A percentile compares a stretch with the other conserved stretches of the same genome.
phyloP scores from a whole-genome alignment of 306 rosid genomes.

The Prinsepia uniflora region DNA sequence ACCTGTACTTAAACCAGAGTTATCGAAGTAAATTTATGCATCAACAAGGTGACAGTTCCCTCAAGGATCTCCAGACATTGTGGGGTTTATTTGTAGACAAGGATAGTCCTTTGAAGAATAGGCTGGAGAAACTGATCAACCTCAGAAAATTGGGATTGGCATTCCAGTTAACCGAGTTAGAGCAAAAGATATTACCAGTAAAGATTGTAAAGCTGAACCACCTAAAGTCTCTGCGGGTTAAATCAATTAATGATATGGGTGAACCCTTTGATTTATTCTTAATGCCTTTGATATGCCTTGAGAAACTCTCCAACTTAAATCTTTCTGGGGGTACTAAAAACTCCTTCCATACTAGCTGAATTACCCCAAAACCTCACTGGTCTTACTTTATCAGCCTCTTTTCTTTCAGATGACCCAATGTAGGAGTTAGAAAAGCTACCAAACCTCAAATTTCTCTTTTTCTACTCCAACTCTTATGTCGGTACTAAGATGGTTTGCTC shows the following conservation, averaged over 20 bases:
- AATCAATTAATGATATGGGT: slow-evolving; percentile 25
- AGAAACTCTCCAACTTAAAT: slow-evolving; percentile 26
- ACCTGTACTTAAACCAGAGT: slow-evolving; percentile 25
- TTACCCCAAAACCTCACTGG: slow-evolving; percentile 26
- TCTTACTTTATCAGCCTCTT: slow-evolving; percentile 40
- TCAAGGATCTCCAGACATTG: slow-evolving; percentile 19
- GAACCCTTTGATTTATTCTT: not conserved
- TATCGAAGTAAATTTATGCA: slow-evolving; percentile 16
- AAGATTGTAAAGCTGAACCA: slow-evolving; percentile 20
- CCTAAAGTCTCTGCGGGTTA: slow-evolving; percentile 27
- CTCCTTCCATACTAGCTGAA: not conserved
- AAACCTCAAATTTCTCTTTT: slow-evolving; percentile 20
- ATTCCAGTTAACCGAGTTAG: slow-evolving; percentile 13
- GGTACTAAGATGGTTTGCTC: slow-evolving; percentile 22
- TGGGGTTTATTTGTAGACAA: slow-evolving; percentile 35
- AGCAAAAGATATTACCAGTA: slow-evolving; percentile 1
- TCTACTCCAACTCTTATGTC: slow-evolving; percentile 23
- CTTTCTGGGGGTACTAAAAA: slow-evolving; percentile 24
- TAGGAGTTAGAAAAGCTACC: slow-evolving; percentile 23
- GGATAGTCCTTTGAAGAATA: slow-evolving; percentile 19
- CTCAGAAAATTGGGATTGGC: slow-evolving; percentile 33
- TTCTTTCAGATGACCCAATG: slow-evolving; percentile 26
- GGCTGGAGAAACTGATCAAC: slow-evolving; percentile 22
- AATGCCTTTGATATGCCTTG: slow-evolving; percentile 16
- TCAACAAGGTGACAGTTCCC: slow-evolving; percentile 11